A percentile compares a stretch with the other conserved stretches of the same genome.
Evolutionary conservation across 257 asterid species (phyloP).

Genomic region (Salvia hispanica): DNA sequence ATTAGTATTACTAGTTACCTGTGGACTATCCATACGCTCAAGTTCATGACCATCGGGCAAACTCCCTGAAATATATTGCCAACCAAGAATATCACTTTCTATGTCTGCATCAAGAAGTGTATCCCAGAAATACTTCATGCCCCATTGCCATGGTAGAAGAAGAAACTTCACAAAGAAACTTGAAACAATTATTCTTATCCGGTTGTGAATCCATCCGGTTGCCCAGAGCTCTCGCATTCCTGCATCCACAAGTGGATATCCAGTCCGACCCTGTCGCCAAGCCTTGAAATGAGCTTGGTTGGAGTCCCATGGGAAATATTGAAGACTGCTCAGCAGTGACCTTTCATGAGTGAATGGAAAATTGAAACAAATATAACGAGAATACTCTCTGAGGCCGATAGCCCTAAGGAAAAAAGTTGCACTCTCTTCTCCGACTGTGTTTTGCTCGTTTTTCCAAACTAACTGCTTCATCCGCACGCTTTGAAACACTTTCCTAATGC

Average conservation of each 20-base stretch:
- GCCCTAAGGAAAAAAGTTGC: slow-evolving; percentile 61
- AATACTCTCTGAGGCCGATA: slow-evolving; percentile 79
- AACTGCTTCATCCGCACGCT: slow-evolving; percentile 58
- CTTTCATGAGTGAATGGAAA: slow-evolving; percentile 84
- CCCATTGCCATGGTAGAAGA: slow-evolving; percentile 97
- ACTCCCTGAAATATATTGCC: slow-evolving; percentile 93
- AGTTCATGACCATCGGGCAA: slow-evolving; percentile 95
- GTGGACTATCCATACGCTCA: slow-evolving; percentile 85
- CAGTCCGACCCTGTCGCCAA: slow-evolving; percentile 93
- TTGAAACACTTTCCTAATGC: slow-evolving; percentile 69
- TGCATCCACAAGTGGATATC: slow-evolving; percentile 90
- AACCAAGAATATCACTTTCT: slow-evolving; percentile 88
- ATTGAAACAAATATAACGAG: slow-evolving; percentile 91
- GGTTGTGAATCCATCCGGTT: slow-evolving; percentile 90
- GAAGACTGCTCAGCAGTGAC: slow-evolving; percentile 57
- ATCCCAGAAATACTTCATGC: slow-evolving; percentile 97
- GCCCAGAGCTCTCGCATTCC: slow-evolving; percentile 99
- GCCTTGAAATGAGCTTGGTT: slow-evolving; percentile 70
- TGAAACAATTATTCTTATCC: slow-evolving; percentile 77
- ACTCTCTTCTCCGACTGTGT: slow-evolving; percentile 55
- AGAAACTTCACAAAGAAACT: slow-evolving; percentile 85
- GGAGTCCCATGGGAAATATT: slow-evolving; percentile 80
- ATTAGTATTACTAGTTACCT: slow-evolving; percentile 49
- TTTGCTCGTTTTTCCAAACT: slow-evolving; percentile 66
- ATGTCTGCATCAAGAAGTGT: slow-evolving; percentile 91